Evolutionary conservation across 345 rosid genomes (phyloP).

Genomic region (Salix purpurea): DNA sequence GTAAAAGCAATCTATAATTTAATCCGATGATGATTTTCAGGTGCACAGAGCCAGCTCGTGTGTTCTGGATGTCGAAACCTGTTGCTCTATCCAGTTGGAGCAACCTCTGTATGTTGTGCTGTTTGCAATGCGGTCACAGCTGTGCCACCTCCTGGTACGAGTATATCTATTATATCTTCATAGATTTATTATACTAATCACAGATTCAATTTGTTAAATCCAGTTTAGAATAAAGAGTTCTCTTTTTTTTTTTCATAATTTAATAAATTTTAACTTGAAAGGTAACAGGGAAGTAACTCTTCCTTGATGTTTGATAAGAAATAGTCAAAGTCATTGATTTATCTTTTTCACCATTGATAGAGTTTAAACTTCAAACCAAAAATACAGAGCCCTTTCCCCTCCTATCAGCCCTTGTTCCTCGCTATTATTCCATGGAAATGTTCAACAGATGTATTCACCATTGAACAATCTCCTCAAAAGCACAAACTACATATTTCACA

Average conservation of each 20-base stretch:
- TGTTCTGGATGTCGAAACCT: slow-evolving; percentile 97
- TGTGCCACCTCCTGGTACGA: slow-evolving; percentile 87
- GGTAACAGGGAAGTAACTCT: neutral
- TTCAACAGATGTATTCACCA: neutral
- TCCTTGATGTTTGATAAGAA: neutral
- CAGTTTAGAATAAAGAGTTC: neutral
- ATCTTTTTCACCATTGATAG: neutral
- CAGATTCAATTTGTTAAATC: neutral
- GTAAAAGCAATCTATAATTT: neutral
- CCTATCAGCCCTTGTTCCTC: neutral
- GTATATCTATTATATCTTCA: neutral
- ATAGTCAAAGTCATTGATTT: neutral
- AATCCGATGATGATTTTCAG: slow-evolving; percentile 14
- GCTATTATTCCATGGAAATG: neutral
- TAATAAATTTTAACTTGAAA: neutral
- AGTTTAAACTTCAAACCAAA: neutral
- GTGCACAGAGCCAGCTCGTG: slow-evolving; percentile 82
- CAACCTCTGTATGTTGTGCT: slow-evolving; percentile 93
- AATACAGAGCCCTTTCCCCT: neutral
- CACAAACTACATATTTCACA: neutral
- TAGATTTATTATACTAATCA: neutral
- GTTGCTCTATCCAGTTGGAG: slow-evolving; percentile 87
- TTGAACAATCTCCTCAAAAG: neutral
- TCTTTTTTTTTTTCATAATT: neutral
- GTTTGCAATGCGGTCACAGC: slow-evolving; percentile 98